Percentiles rank a stretch among this genome's conserved stretches.
Evolutionary conservation across 306 rosid species (phyloP).

Genomic region (Luffa aegyptiaca): DNA sequence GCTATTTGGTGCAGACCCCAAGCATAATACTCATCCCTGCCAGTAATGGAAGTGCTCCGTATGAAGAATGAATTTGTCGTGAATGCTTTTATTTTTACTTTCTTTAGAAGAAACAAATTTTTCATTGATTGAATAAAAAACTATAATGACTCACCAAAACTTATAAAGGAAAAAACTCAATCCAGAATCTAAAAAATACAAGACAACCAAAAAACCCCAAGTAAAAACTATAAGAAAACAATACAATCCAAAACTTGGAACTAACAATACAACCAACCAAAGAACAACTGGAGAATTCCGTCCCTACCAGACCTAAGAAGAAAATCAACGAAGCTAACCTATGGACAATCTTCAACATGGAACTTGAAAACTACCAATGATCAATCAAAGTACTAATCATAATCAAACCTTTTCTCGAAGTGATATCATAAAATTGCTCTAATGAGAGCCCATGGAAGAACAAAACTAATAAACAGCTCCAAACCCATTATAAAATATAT

Average conservation of each 20-base stretch:
- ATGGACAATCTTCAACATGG: not conserved
- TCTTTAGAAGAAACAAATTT: not conserved
- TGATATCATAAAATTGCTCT: not conserved
- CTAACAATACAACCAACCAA: not conserved
- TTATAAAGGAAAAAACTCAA: not conserved
- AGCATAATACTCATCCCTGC: slow-evolving; percentile 95
- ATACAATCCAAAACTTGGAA: not conserved
- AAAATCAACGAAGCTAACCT: not conserved
- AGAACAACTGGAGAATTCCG: not conserved
- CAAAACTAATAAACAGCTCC: not conserved
- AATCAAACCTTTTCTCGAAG: not conserved
- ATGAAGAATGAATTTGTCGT: not conserved
- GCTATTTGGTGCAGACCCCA: slow-evolving; percentile 94
- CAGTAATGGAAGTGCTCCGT: not conserved
- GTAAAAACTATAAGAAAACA: not conserved
- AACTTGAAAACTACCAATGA: not conserved
- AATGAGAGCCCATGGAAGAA: not conserved
- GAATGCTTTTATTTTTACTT: not conserved
- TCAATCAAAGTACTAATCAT: not conserved
- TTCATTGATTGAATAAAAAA: not conserved
- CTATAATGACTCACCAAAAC: not conserved
- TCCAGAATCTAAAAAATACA: not conserved
- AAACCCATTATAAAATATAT: not conserved
- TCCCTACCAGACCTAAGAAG: not conserved
- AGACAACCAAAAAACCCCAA: not conserved